Evolutionary conservation across 768 basidiomycete species (phyloP).

Genomic region (Russula sp.): DNA sequence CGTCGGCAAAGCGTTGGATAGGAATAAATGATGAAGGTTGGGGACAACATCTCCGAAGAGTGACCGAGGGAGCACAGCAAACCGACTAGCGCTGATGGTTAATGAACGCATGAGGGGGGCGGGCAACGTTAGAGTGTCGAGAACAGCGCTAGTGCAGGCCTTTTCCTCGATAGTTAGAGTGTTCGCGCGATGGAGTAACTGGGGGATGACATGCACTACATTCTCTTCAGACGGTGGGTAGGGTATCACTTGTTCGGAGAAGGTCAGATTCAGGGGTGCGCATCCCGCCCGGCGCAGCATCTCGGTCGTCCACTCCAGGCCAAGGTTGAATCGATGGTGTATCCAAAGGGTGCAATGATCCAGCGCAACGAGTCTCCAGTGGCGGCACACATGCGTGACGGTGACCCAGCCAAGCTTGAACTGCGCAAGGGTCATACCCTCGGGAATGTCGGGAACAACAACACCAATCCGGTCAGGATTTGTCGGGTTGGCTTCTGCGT

Average conservation of each 20-base stretch:
- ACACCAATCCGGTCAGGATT: not conserved
- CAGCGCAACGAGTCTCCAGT: constrained; percentile 23
- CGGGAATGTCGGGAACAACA: not conserved
- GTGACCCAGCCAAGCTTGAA: constrained; percentile 22
- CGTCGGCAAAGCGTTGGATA: constrained; percentile 9
- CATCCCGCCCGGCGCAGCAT: constrained; percentile 16
- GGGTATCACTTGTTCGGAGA: constrained; percentile 4
- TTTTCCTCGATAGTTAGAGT: constrained; percentile 16
- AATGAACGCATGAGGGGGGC: constrained; percentile 17
- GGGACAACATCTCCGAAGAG: constrained; percentile 10
- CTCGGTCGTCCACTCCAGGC: constrained; percentile 18
- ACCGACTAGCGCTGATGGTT: not conserved
- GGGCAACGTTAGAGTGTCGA: not conserved
- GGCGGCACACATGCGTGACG: constrained; percentile 22
- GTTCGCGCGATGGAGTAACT: constrained; percentile 12
- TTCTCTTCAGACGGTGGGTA: constrained; percentile 5
- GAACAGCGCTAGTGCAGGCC: not conserved
- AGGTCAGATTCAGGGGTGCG: constrained; percentile 10
- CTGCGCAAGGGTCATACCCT: not conserved
- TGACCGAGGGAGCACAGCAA: constrained; percentile 8
- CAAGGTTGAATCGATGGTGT: constrained; percentile 19
- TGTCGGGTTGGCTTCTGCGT: constrained; percentile 9
- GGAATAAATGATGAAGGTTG: constrained; percentile 1
- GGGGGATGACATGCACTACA: constrained; percentile 8
- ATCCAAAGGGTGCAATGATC: constrained; percentile 15